phyloP scores from a whole-genome alignment of 1,139 yeast genomes.

The Meyerozyma smithsonii region DNA sequence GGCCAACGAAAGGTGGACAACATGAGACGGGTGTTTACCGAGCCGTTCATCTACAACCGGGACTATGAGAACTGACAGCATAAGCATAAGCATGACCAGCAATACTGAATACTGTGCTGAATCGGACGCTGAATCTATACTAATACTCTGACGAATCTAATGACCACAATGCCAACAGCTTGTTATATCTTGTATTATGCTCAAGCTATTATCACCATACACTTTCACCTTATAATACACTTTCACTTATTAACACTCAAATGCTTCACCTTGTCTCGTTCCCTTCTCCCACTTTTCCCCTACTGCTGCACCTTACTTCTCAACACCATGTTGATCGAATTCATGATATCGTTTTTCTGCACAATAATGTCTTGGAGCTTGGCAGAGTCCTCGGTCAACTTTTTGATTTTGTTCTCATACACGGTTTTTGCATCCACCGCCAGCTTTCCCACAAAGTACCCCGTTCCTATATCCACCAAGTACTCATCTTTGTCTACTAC shows the following conservation, averaged over 20 bases:
- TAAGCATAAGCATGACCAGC: no score
- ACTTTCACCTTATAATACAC: no score
- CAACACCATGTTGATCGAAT: constrained; percentile 50
- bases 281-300: not conserved
- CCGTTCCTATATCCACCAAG: constrained; percentile 94
- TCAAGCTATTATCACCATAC: no score
- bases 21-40: constrained; percentile 41
- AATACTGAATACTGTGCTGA: no score
- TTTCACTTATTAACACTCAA: not conserved
- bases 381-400: constrained; percentile 65
- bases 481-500: constrained; percentile 59
- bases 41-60: constrained; percentile 50
- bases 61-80: constrained; percentile 11
- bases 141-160: no score
- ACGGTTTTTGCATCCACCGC: constrained; percentile 66
- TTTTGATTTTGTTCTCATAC: constrained; percentile 68
- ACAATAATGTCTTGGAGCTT: constrained; percentile 72
- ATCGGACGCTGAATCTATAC: no score
- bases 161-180: no score
- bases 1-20: constrained; percentile 50
- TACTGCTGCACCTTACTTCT: constrained; percentile 29
- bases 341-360: constrained; percentile 53
- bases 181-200: no score
- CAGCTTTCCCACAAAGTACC: constrained; percentile 83
- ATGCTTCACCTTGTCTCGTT: not conserved